Conservation (phyloP, 192 early-diverging fungal species). For the Coemansia sp. region DNA sequence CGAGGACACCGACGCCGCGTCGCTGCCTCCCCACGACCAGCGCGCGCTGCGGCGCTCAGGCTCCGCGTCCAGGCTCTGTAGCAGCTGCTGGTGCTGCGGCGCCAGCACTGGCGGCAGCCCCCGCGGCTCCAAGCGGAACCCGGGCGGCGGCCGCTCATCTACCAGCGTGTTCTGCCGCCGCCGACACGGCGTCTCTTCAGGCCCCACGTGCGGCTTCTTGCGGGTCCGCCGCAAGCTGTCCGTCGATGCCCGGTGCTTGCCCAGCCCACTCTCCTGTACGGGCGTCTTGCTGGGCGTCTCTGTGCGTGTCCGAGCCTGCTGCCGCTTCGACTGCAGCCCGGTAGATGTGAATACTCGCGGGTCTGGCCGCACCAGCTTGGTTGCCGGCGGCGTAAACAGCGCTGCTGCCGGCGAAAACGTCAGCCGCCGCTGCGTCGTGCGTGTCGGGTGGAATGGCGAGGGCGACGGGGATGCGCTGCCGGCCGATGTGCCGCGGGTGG, state of each 20-base stretch:
- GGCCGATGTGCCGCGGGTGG: slow-evolving; percentile 8
- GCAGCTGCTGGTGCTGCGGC: slow-evolving; percentile 31
- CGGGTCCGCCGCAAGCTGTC: slow-evolving; percentile 44
- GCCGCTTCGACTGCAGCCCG: slow-evolving; percentile 50
- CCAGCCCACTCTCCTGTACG: slow-evolving; percentile 22
- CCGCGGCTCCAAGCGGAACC: slow-evolving; percentile 18
- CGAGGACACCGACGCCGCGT: slow-evolving; percentile 33
- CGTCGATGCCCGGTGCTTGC: slow-evolving; percentile 50
- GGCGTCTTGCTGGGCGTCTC: slow-evolving; percentile 11
- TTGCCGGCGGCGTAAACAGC: slow-evolving; percentile 53
- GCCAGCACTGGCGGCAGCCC: slow-evolving; percentile 36
- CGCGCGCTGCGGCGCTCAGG: slow-evolving; percentile 13
- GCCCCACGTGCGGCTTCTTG: slow-evolving; percentile 47
- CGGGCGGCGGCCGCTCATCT: slow-evolving; percentile 42
- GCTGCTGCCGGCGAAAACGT: slow-evolving; percentile 35
- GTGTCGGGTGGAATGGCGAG: slow-evolving; percentile 24
- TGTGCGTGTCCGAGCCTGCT: slow-evolving; percentile 33
- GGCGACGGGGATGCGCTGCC: slow-evolving; percentile 10
- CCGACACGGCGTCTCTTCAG: slow-evolving; percentile 38
- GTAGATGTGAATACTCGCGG: slow-evolving; percentile 51
- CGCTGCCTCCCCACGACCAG: slow-evolving; percentile 33
- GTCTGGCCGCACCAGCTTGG: slow-evolving; percentile 54
- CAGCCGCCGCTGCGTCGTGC: slow-evolving; percentile 28
- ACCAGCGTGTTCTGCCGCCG: slow-evolving; percentile 50
- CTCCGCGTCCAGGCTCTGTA: slow-evolving; percentile 27